Percentiles rank a stretch among this genome's conserved stretches.
phyloP scores from a whole-genome alignment of 805 yeast genomes.

The Nakazawaea ernobii region DNA sequence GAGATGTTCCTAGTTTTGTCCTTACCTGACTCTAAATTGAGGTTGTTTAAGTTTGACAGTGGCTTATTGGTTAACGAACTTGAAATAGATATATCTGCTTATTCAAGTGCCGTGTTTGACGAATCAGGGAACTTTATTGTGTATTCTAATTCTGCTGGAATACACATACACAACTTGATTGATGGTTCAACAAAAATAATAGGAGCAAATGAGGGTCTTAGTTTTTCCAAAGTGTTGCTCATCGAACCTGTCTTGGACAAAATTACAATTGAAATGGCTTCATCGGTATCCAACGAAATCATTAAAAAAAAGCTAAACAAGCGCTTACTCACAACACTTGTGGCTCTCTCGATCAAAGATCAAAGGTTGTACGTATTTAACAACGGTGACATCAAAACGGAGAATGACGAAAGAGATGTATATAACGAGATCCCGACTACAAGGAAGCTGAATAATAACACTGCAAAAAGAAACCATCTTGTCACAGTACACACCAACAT shows the following conservation, averaged over 20 bases:
- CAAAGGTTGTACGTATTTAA: slow-evolving; percentile 10
- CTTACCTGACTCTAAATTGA: slow-evolving; percentile 24
- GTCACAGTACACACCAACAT: slow-evolving; percentile 32
- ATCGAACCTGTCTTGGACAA: background rate
- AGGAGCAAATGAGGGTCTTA: slow-evolving; percentile 23
- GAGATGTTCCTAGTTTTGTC: slow-evolving; percentile 25
- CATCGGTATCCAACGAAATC: slow-evolving; percentile 5
- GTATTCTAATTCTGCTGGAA: slow-evolving; percentile 23
- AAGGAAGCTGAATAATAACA: slow-evolving; percentile 3
- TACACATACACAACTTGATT: slow-evolving; percentile 22
- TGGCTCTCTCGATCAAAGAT: slow-evolving; percentile 3
- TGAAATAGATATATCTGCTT: slow-evolving; percentile 11
- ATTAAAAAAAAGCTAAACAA: background rate
- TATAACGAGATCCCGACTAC: slow-evolving; percentile 9
- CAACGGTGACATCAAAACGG: background rate
- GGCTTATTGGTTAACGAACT: slow-evolving; percentile 27
- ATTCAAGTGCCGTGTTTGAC: slow-evolving; percentile 22
- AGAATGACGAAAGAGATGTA: slow-evolving; percentile 7
- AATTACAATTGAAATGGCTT: slow-evolving; percentile 10
- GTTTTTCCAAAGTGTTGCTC: slow-evolving; percentile 22
- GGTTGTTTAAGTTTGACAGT: slow-evolving; percentile 26
- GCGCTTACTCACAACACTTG: background rate
- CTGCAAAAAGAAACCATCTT: background rate
- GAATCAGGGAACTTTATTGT: slow-evolving; percentile 22
- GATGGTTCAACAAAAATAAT: slow-evolving; percentile 19